Evolutionary conservation across 495 filamentous ascomycete species (phyloP).

Genomic region (Aspergillus coremiiformis): DNA sequence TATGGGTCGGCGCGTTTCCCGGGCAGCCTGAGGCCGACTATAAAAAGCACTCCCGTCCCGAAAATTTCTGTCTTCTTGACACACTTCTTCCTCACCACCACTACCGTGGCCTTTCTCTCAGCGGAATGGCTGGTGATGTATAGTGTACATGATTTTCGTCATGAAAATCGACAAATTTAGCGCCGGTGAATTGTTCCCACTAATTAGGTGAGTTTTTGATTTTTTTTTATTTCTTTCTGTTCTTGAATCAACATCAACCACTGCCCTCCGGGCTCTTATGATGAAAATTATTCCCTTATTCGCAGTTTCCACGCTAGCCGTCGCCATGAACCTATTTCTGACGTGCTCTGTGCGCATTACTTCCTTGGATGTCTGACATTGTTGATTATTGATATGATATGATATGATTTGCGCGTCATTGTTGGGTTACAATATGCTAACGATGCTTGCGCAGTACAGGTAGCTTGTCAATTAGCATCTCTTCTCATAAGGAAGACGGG

Average conservation of each 20-base stretch:
- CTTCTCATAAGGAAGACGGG: no score
- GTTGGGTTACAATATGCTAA: constrained; percentile 1
- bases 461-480: background rate
- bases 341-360: constrained; percentile 40
- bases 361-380: constrained; percentile 50
- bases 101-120: background rate
- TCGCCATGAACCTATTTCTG: constrained; percentile 42
- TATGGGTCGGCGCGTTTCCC: constrained; percentile 24
- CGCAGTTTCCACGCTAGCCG: constrained; percentile 50
- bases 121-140: constrained; percentile 5
- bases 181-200: background rate
- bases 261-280: constrained; percentile 28
- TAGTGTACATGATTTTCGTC: background rate
- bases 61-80: constrained; percentile 24
- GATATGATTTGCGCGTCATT: background rate
- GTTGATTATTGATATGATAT: constrained; percentile 3
- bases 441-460: constrained; percentile 4
- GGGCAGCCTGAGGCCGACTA: constrained; percentile 32
- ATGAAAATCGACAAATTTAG: background rate
- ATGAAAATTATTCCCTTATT: constrained; percentile 47
- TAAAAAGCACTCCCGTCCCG: constrained; percentile 25
- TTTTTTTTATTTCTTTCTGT: constrained; percentile 1
- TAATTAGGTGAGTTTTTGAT: constrained; percentile 6
- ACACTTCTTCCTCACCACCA: constrained; percentile 3
- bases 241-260: constrained; percentile 17